Conservation (phyloP, 2,329 filamentous ascomycete genomes). For the Lojkania enalia region DNA sequence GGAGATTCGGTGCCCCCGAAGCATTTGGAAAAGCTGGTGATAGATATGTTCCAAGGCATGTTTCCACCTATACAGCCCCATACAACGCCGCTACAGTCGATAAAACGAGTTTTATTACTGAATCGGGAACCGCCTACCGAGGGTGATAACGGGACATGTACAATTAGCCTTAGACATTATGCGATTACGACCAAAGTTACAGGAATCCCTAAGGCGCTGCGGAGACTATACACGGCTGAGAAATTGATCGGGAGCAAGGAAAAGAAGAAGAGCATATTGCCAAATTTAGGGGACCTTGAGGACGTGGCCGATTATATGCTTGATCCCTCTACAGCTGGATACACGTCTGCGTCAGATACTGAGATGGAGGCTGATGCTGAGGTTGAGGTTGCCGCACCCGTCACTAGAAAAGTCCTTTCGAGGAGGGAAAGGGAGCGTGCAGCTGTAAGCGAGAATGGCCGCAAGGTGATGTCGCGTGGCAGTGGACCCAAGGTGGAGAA, state of each 20-base stretch:
- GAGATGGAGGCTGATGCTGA: slow-evolving; percentile 94
- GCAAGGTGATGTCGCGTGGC: slow-evolving; percentile 40
- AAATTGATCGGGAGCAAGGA: slow-evolving; percentile 64
- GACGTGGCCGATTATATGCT: slow-evolving; percentile 96
- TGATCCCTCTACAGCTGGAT: slow-evolving; percentile 75
- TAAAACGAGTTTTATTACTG: slow-evolving; percentile 84
- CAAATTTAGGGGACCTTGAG: slow-evolving; percentile 86
- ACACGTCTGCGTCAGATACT: slow-evolving; percentile 89
- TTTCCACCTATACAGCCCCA: slow-evolving; percentile 96
- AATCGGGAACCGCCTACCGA: slow-evolving; percentile 69
- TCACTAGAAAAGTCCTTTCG: slow-evolving; percentile 65
- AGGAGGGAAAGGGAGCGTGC: slow-evolving; percentile 54
- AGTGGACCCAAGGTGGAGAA: slow-evolving; percentile 67
- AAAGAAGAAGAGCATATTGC: slow-evolving; percentile 69
- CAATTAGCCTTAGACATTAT: slow-evolving; percentile 89
- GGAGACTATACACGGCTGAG: slow-evolving; percentile 83
- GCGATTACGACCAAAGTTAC: slow-evolving; percentile 89
- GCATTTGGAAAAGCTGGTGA: slow-evolving; percentile 89
- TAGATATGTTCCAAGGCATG: slow-evolving; percentile 92
- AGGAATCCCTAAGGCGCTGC: slow-evolving; percentile 80
- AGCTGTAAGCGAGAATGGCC: slow-evolving; percentile 45
- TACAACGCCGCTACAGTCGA: slow-evolving; percentile 85
- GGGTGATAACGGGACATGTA: slow-evolving; percentile 61
- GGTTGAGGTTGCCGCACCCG: slow-evolving; percentile 73
- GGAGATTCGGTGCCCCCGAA: slow-evolving; percentile 73